Evolutionary conservation across 495 filamentous ascomycete genomes (phyloP).

Genomic region (Alectoria sarmentosa): DNA sequence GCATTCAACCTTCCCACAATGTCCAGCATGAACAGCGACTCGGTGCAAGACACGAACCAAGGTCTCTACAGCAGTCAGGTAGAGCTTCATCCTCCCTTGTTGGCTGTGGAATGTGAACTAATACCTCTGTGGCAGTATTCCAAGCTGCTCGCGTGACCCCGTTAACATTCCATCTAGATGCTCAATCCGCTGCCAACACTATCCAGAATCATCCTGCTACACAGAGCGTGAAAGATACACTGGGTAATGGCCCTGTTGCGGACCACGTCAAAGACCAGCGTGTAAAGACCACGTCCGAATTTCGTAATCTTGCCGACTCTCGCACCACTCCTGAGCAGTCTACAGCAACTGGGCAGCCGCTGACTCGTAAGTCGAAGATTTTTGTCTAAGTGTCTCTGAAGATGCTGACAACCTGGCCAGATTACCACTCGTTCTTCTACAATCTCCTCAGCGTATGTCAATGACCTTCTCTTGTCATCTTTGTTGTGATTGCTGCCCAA

Average conservation of each 20-base stretch:
- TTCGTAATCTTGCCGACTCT: constrained; percentile 65
- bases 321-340: constrained; percentile 59
- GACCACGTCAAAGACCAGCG: constrained; percentile 68
- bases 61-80: constrained; percentile 32
- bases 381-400: constrained; percentile 13
- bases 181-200: constrained; percentile 30
- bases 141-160: constrained; percentile 26
- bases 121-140: constrained; percentile 20
- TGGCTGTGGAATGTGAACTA: constrained; percentile 2
- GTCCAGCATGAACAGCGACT: constrained; percentile 22
- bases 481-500: constrained; percentile 8
- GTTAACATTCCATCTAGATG: constrained; percentile 30
- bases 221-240: constrained; percentile 31
- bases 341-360: constrained; percentile 73
- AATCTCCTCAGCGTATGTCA: constrained; percentile 67
- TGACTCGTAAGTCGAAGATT: constrained; percentile 57
- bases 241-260: constrained; percentile 55
- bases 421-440: constrained; percentile 91
- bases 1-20: constrained; percentile 23
- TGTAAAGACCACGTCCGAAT: constrained; percentile 63
- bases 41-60: constrained; percentile 29
- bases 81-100: constrained; percentile 1
- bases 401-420: constrained; percentile 5
- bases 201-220: constrained; percentile 34
- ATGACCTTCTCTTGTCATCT: background rate